Evolutionary conservation across 2,329 filamentous ascomycete genomes (phyloP), one percentile per base, ranked within the genome.

Genomic region (Penicillium janthinellum): DNA sequence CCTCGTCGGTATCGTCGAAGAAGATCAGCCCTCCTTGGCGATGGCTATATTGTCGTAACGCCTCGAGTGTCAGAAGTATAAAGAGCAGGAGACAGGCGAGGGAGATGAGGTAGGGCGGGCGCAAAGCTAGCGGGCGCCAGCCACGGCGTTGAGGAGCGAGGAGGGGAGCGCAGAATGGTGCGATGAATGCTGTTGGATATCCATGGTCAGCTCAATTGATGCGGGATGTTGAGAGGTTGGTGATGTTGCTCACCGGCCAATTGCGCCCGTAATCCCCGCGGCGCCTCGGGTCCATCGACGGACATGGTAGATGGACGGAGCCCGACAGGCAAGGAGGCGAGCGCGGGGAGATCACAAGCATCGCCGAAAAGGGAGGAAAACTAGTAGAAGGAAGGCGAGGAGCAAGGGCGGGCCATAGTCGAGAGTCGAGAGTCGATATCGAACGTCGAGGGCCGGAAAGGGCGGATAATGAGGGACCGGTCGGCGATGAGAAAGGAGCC

Each of bases 51-150:
- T 68, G 71, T 8, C 73, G 71, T 8, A 75, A 42, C 7, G 58
- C 63, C 60, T 75, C 73, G 44, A 75, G 52, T 3, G 59, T 42
- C 34, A 72, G 52, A 12, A 74, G 45, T 63, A 67, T 64, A 10
- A 58, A 55, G 22, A 65, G 45, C 56, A 71, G 64, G 17, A 67
- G 49, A 34, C 68, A 66, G 59, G 68, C 69, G 20, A 73, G 37
- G 35, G 60, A 57, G 31, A 62, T 54, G 28, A 75, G 70, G 48
- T 71, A 75, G 0, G 67, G 62, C 3, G 70, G 71, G 37, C 73
- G 71, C 51, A 75, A 57, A 45, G 73, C 68, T n/a, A 75, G 56
- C 7, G 73, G 72, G 20, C 73, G 71, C 73, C 73, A 75, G 59
- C 68, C 70, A 42, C 54, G 59, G 15, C 45, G 41, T 44, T 60